A percentile compares a stretch with the other conserved stretches of the same genome.
phyloP scores from a whole-genome alignment of 306 rosid genomes.

The Nissolia schottii region DNA sequence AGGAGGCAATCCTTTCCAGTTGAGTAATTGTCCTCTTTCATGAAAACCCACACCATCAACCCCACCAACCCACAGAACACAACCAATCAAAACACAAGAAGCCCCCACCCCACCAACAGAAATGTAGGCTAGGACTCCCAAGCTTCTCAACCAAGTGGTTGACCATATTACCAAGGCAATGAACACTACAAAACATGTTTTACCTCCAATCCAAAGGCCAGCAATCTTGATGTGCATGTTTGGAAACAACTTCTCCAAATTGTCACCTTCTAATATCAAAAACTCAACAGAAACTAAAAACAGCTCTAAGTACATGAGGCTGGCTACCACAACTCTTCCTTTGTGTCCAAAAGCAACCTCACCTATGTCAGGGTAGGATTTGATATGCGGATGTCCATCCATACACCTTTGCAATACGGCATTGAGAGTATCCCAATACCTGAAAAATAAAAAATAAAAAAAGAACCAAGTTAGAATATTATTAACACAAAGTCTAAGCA shows the following conservation, averaged over 20 bases:
- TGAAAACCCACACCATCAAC: slow-evolving; percentile 57
- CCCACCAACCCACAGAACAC: slow-evolving; percentile 55
- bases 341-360: slow-evolving; percentile 50
- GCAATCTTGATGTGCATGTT: slow-evolving; percentile 28
- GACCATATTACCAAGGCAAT: slow-evolving; percentile 49
- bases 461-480: background rate
- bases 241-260: slow-evolving; percentile 55
- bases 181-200: slow-evolving; percentile 39
- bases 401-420: slow-evolving; percentile 64
- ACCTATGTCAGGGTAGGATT: slow-evolving; percentile 62
- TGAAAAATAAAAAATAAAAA: no score
- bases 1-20: slow-evolving; percentile 39
- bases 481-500: background rate
- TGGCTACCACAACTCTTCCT: slow-evolving; percentile 46
- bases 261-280: slow-evolving; percentile 73
- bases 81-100: slow-evolving; percentile 33
- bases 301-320: slow-evolving; percentile 45
- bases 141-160: slow-evolving; percentile 62
- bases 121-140: slow-evolving; percentile 53
- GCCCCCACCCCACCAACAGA: slow-evolving; percentile 68
- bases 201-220: slow-evolving; percentile 34
- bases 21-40: slow-evolving; percentile 29
- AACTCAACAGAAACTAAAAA: slow-evolving; percentile 52
- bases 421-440: slow-evolving; percentile 77
- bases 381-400: slow-evolving; percentile 33